Percentiles rank a stretch among this genome's conserved stretches.
These are phyloP conservation scores for Fermentozyma sake DNA, from an alignment of 1,139 yeast genomes.

Conservation along the genomic window DNA sequence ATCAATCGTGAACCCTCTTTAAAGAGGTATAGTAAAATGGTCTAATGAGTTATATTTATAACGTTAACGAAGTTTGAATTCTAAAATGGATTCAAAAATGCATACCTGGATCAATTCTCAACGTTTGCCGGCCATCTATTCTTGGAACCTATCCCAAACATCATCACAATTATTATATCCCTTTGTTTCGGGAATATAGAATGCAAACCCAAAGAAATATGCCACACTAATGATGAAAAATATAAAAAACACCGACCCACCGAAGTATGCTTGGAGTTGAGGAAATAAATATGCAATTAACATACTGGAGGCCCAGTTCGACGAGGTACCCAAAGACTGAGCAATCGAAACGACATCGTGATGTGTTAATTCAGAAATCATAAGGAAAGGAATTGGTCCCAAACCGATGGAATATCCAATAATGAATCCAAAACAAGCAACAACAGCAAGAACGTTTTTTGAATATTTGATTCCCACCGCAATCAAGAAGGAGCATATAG, in stretches of 20 bases:
- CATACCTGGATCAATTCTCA: no score
- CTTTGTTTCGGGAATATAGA: constrained; percentile 33
- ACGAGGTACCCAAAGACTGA: constrained; percentile 18
- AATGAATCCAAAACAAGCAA: constrained; percentile 17
- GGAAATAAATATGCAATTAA: constrained; percentile 23
- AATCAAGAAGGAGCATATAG: constrained; percentile 11
- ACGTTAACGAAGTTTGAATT: no score
- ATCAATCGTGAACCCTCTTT: no score
- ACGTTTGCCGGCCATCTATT: background rate
- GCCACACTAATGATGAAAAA: constrained; percentile 20
- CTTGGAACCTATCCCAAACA: constrained; percentile 26
- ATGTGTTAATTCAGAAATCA: constrained; percentile 19
- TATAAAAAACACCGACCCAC: constrained; percentile 27
- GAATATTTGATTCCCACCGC: constrained; percentile 11
- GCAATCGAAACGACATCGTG: constrained; percentile 19
- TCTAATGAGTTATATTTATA: no score
- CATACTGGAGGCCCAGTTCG: constrained; percentile 19
- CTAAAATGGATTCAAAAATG: no score
- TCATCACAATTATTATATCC: constrained; percentile 21
- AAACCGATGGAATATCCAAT: constrained; percentile 17
- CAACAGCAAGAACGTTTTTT: constrained; percentile 10
- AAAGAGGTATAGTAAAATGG: no score
- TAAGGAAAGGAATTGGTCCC: constrained; percentile 26
- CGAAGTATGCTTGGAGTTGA: constrained; percentile 20
- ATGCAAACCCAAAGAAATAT: constrained; percentile 17